Evolutionary conservation across 768 basidiomycete species (phyloP), one percentile per base, ranked within the genome.

Genomic region (Mycena alexandri): DNA sequence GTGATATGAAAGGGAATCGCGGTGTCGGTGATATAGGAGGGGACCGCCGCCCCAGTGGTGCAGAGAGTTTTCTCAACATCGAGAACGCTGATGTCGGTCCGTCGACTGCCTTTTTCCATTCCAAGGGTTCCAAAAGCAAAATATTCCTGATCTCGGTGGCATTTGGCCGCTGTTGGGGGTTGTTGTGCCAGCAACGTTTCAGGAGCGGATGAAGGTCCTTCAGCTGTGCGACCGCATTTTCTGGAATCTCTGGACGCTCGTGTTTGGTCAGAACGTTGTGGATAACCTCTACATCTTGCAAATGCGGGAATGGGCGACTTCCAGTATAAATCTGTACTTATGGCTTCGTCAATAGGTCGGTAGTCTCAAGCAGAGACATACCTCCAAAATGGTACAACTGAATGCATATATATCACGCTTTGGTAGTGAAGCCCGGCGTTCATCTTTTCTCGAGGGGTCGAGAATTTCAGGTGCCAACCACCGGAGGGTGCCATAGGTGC

Each of bases 391-490:
- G 55, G 55, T 56, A 44, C 55, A 56, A 22, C 55, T 38, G 17
- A 56, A 56, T 56, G 55, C 55, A 43, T 56, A 56, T 42, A 56
- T 57, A 34, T 57, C 56, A 17, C 56, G 56, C 44, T 58, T 58
- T 47, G 57, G 34, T 58, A 29, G 43, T 36, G 29, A 58, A 58
- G 57, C 57, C 33, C 21, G 57, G 57, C 57, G 44, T 47, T 58
- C 57, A 58, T 5, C 25, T 58, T 58, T 58, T 58, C 44, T 58
- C n/a, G 57, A 58, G 57, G 43, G 46, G 21, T 58, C 57, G n/a
- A 58, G 57, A 36, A 58, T 47, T 58, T 58, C 57, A n/a, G 57
- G 57, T 58, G 57, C 43, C 44, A 58, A 58, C 57, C 57, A 58
- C 25, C 57, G 57, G 57, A 58, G 57, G 21, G 29, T 58, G 57